These are phyloP conservation scores for Mycothermus thermophilus DNA, from an alignment of 495 filamentous ascomycete genomes.

Conservation along the genomic window DNA sequence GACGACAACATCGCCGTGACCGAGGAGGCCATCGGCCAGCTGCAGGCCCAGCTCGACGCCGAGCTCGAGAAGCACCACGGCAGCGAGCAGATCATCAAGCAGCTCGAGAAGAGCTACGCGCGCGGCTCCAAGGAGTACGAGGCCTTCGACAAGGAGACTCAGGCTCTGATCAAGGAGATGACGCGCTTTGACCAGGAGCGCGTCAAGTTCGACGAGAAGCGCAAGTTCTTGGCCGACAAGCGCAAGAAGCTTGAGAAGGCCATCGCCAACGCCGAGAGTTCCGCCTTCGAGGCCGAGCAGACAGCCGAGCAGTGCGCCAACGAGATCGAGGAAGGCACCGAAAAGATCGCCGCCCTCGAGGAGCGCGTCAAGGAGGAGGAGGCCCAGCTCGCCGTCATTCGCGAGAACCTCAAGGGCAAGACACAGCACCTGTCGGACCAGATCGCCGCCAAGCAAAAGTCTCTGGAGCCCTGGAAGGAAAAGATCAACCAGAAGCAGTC, in stretches of 20 bases:
- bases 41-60: slow-evolving; percentile 74
- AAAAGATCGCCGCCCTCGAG: slow-evolving; percentile 61
- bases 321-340: slow-evolving; percentile 61
- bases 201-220: slow-evolving; percentile 95
- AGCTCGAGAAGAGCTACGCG: slow-evolving; percentile 74
- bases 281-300: slow-evolving; percentile 59
- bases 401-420: slow-evolving; percentile 81
- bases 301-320: slow-evolving; percentile 60
- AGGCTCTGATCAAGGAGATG: slow-evolving; percentile 74
- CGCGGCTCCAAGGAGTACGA: slow-evolving; percentile 68
- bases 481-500: slow-evolving; percentile 94
- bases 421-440: slow-evolving; percentile 88
- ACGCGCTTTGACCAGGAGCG: slow-evolving; percentile 86
- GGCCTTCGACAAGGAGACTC: slow-evolving; percentile 64
- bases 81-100: slow-evolving; percentile 81
- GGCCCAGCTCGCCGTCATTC: slow-evolving; percentile 61
- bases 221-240: slow-evolving; percentile 79
- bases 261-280: slow-evolving; percentile 47
- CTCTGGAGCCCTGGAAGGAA: slow-evolving; percentile 88
- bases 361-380: slow-evolving; percentile 63
- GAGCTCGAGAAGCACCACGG: slow-evolving; percentile 89
- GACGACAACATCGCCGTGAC: slow-evolving; percentile 79
- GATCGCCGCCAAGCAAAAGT: slow-evolving; percentile 83
- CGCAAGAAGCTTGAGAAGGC: slow-evolving; percentile 91
- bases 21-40: slow-evolving; percentile 75